Conservation (phyloP, 2,329 filamentous ascomycete species). For the Colletotrichum shisoi region DNA sequence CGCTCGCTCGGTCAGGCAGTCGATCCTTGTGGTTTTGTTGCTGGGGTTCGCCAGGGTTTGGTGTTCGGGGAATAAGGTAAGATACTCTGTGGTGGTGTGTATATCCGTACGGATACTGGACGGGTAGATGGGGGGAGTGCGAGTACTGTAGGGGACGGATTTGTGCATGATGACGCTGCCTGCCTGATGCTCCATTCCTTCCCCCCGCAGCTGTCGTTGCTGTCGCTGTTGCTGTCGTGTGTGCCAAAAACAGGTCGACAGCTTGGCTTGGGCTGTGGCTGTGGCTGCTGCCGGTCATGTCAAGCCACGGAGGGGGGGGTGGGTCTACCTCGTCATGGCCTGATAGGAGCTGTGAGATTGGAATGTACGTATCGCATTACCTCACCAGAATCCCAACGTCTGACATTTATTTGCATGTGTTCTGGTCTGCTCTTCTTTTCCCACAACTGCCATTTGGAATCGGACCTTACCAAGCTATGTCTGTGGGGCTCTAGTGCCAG, state of each 20-base stretch:
- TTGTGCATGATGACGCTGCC: conserved; percentile 40
- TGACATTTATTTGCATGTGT: too few species aligned
- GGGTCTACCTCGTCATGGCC: background rate
- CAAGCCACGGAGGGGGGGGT: conserved; percentile 33
- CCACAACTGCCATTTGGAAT: too few species aligned
- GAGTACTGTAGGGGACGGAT: conserved; percentile 7
- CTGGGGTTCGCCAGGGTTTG: conserved; percentile 32
- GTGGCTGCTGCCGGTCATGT: conserved; percentile 28
- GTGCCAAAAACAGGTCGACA: conserved; percentile 35
- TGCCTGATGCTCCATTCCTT: conserved; percentile 34
- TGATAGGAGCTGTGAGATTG: too few species aligned
- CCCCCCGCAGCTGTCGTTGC: conserved; percentile 30
- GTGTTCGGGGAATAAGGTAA: background rate
- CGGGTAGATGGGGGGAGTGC: too few species aligned
- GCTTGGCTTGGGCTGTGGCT: conserved; percentile 28
- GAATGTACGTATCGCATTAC: background rate
- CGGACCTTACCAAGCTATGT: too few species aligned
- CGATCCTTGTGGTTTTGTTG: conserved; percentile 8
- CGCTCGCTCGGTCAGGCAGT: background rate
- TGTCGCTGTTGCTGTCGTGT: background rate
- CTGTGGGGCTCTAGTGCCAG: too few species aligned
- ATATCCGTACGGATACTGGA: too few species aligned
- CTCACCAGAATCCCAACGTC: too few species aligned
- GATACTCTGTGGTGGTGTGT: background rate
- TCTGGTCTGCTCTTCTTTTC: too few species aligned